phyloP scores from a whole-genome alignment of 2,329 filamentous ascomycete species.

The Xenosphaeropsis pyriputrescens region DNA sequence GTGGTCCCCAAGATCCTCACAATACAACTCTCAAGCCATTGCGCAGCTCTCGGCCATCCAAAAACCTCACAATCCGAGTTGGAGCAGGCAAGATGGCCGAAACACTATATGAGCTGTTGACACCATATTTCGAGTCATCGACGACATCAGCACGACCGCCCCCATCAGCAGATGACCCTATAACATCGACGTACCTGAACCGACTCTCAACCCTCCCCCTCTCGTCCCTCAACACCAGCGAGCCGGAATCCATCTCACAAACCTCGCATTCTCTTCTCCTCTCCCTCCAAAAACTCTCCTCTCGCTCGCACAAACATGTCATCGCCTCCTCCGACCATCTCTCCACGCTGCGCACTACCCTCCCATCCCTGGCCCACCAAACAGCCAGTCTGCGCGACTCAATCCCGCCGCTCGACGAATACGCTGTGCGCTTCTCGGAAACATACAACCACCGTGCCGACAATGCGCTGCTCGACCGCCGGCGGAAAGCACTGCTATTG shows the following conservation, averaged over 20 bases:
- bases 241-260: slow-evolving; percentile 70
- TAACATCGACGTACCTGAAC: slow-evolving; percentile 57
- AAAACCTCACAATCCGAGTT: no score
- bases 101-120: slow-evolving; percentile 59
- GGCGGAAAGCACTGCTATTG: slow-evolving; percentile 69
- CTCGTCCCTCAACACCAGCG: slow-evolving; percentile 54
- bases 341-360: slow-evolving; percentile 51
- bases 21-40: no score
- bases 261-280: slow-evolving; percentile 67
- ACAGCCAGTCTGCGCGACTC: slow-evolving; percentile 52
- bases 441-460: slow-evolving; percentile 65
- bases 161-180: slow-evolving; percentile 28
- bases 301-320: slow-evolving; percentile 74
- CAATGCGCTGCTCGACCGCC: slow-evolving; percentile 53
- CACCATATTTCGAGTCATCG: slow-evolving; percentile 36
- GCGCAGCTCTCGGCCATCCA: no score
- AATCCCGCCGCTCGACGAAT: slow-evolving; percentile 66
- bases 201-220: slow-evolving; percentile 66
- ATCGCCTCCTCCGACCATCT: slow-evolving; percentile 71
- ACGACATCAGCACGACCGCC: slow-evolving; percentile 22
- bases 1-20: no score
- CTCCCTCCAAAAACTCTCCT: slow-evolving; percentile 75
- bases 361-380: slow-evolving; percentile 56
- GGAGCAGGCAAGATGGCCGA: slow-evolving; percentile 40
- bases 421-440: slow-evolving; percentile 66